Conservation (phyloP, 371 early-diverging fungal species). For the Phascolomyces articulosus region DNA sequence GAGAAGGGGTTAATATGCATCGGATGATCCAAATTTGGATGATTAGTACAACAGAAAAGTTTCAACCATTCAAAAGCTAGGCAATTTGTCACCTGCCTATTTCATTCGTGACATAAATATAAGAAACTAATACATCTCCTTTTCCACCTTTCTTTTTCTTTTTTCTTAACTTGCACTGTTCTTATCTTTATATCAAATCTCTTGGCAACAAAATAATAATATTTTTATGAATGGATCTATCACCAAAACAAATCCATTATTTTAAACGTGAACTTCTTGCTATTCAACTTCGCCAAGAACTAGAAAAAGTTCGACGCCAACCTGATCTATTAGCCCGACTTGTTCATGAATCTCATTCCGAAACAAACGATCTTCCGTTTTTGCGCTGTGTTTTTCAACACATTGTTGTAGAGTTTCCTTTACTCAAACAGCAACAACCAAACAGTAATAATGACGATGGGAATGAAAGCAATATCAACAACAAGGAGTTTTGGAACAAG, state of each 20-base stretch:
- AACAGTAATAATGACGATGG: slow-evolving; percentile 20
- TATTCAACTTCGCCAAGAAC: slow-evolving; percentile 27
- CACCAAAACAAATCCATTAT: slow-evolving; percentile 31
- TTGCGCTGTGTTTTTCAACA: slow-evolving; percentile 33
- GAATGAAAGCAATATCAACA: slow-evolving; percentile 15
- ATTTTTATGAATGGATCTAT: slow-evolving; percentile 17
- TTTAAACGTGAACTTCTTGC: slow-evolving; percentile 32
- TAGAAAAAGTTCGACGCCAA: slow-evolving; percentile 10
- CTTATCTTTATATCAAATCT: too few relatives aligned
- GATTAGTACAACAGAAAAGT: too few relatives aligned
- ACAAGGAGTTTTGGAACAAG: slow-evolving; percentile 36
- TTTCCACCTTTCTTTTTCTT: too few relatives aligned
- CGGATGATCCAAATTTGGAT: too few relatives aligned
- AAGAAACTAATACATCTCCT: too few relatives aligned
- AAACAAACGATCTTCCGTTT: slow-evolving; percentile 26
- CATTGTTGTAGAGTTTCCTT: slow-evolving; percentile 41
- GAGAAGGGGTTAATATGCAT: too few relatives aligned
- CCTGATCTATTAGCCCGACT: slow-evolving; percentile 18
- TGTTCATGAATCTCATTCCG: slow-evolving; percentile 2
- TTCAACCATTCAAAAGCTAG: too few relatives aligned
- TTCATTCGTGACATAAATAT: too few relatives aligned
- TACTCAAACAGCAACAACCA: slow-evolving; percentile 28
- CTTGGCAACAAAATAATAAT: too few relatives aligned
- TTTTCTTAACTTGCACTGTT: too few relatives aligned
- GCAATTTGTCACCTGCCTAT: too few relatives aligned